Base-by-base conservation (phyloP, 768 basidiomycete genomes). In the Lentinus brumalis region DNA sequence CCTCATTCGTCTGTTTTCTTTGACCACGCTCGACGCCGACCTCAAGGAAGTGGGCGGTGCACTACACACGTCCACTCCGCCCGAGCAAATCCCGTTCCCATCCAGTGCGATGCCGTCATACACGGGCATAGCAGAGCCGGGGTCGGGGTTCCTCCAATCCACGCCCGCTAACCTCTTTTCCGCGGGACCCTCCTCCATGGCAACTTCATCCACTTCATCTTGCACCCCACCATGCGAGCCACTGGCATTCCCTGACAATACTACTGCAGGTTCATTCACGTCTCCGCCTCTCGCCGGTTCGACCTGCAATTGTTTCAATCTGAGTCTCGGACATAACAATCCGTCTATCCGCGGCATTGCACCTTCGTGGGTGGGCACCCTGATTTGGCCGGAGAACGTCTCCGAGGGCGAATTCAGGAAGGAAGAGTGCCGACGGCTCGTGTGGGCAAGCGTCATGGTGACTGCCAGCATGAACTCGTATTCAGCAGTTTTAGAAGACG, bases 401-500 rank as follows among this genome's bases (percentile, higher is more conserved):
- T 45, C 57, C 29, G 67, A 85, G 40, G 79, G 74, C 4, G 89
- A 92, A 62, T 81, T 89, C 60, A 75, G 81, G 50, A 88, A 84
- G 72, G 91, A 93, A 67, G 85, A 86, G 47, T 86, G 85, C 67
- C 84, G 91, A 26, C 76, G 90, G 30, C 71, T 91, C 29, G 88
- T 87, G 59, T 92, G 91, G 91, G 88, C 85, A 67, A 74, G 83
- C 5, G 78, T 91, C 72, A 76, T 80, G 53, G 77, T 90, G 18
- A 78, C 83, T 7, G 86, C 89, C 6, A 87, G 85, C 7, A 83
- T 88, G 70, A 84, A 81, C 31, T 79, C 83, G 10, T 89, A 86
- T 66, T 74, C 78, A 5, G 79, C 79, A 26, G 79, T 86, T n/a
- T 42, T 26, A 2, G 49, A 54, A 5, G 53, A 51, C 11, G 39